Percentiles rank a stretch among this genome's conserved stretches.
phyloP scores from a whole-genome alignment of 345 rosid genomes.

The Populus nigra region DNA sequence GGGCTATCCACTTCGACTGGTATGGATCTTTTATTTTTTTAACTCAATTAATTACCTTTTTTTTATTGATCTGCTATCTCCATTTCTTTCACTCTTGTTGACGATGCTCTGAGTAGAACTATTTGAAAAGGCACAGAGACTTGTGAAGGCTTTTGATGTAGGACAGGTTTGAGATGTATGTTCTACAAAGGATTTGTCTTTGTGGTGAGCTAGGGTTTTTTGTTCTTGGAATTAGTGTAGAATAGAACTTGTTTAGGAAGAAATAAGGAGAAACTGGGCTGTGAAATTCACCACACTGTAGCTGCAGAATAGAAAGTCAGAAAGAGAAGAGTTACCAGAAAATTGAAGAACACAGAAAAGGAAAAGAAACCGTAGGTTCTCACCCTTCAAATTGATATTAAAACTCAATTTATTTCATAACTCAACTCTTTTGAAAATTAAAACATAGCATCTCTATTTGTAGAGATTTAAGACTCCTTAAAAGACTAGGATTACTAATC shows the following conservation, averaged over 20 bases:
- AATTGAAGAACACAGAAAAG: not conserved
- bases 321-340: not conserved
- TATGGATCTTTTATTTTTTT: slow-evolving; percentile 32
- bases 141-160: not conserved
- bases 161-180: not conserved
- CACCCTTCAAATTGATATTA: not conserved
- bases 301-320: not conserved
- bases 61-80: not conserved
- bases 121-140: not conserved
- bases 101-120: not conserved
- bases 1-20: slow-evolving; percentile 94
- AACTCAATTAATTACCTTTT: not conserved
- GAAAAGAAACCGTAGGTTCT: not conserved
- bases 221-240: not conserved
- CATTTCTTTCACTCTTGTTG: not conserved
- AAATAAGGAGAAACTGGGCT: not conserved
- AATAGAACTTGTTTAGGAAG: not conserved
- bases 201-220: not conserved
- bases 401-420: not conserved
- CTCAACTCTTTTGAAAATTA: not conserved
- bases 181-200: not conserved
- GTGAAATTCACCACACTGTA: not conserved
- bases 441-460: not conserved
- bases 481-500: not conserved
- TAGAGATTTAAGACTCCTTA: not conserved